Base-by-base conservation (phyloP, 495 filamentous ascomycete genomes). In the Aspergillus heteromorphus region DNA sequence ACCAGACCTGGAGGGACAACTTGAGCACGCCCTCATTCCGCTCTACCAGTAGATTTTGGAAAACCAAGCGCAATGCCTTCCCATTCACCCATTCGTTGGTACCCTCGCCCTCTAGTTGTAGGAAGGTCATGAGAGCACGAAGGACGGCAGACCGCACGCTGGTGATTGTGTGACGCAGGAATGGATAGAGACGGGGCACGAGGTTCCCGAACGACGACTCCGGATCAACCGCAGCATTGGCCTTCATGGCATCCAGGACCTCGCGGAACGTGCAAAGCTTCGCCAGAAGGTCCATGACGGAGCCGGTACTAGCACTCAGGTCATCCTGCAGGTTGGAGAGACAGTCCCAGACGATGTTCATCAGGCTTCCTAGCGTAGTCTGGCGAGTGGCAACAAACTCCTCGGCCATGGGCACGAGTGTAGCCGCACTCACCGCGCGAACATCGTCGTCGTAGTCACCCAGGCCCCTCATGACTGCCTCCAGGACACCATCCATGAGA, bases 341-440 rank as follows among this genome's bases (percentile, higher is more conserved):
- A 71, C 93, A 97, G 57, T 91, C 89, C 93, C 93, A 98, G 21
- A 98, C 91, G 58, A 97, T 93, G 66, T 87, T 84, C 71, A 97
- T 96, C 40, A 98, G 79, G 25, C 79, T 75, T 45, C 87, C 79
- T 30, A 98, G 80, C 27, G 88, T 86, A 36, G 73, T 75, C 48
- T 89, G 85, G 8, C 91, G 87, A 62, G 95, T 82, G 49, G 78
- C 82, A 53, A 98, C 91, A 60, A 97, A 91, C 61, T 97, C 92
- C 65, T 90, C 84, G 11, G 93, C 91, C 64, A 98, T 95, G 7
- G 93, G 93, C 41, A 96, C 93, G 38, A 98, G 77, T 1, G 93
- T 98, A 30, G 95, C 91, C 18, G 93, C 93, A 77, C 93, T 96
- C 65, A 97, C 91, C 49, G 93, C 87, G 55, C 93, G 91, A 14